phyloP scores from a whole-genome alignment of 768 basidiomycete species.

The Podaxis sp. region DNA sequence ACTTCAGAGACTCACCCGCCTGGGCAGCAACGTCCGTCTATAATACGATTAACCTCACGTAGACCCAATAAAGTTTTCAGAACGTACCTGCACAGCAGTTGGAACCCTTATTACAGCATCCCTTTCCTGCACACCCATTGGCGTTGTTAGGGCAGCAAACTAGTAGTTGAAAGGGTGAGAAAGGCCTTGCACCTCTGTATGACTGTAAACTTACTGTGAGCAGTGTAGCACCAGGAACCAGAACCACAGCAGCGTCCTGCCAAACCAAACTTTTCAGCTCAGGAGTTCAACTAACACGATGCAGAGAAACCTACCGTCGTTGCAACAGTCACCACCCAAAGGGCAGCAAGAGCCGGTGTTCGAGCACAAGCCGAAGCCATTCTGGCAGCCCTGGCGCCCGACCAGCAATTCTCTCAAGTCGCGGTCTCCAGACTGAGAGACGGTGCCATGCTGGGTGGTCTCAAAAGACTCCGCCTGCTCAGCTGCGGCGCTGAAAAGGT shows the following conservation, averaged over 20 bases:
- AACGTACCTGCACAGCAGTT: constrained; percentile 14
- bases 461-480: constrained; percentile 1
- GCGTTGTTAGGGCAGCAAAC: neutral
- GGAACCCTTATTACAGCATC: constrained; percentile 11
- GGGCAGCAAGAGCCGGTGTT: constrained; percentile 15
- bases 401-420: neutral
- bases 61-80: neutral
- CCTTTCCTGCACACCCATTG: neutral
- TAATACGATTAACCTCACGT: neutral
- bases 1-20: neutral
- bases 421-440: neutral
- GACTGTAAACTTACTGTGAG: neutral
- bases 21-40: constrained; percentile 3
- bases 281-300: neutral
- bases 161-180: neutral
- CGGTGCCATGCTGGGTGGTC: neutral
- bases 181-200: neutral
- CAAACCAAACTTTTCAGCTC: neutral
- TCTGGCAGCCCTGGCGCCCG: constrained; percentile 5
- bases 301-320: neutral
- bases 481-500: neutral
- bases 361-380: constrained; percentile 13
- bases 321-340: constrained; percentile 13
- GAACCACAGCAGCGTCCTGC: neutral
- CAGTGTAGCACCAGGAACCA: neutral